Percentiles rank a stretch among this genome's conserved stretches.
Evolutionary conservation across 2,329 filamentous ascomycete species (phyloP).

Genomic region (Fusarium sp.): DNA sequence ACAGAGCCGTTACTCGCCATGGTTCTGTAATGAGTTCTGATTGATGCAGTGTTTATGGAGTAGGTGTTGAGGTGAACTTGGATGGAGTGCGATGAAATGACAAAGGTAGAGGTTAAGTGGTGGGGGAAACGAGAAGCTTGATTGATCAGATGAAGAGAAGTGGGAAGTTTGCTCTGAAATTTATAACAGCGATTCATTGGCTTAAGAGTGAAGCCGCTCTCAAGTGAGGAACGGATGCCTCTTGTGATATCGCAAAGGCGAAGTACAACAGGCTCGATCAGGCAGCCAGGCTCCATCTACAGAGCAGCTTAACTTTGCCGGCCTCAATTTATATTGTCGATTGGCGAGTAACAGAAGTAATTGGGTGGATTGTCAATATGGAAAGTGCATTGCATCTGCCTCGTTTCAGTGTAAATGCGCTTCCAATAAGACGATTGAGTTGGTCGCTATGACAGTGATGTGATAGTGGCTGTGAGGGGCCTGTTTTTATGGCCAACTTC

Average conservation of each 20-base stretch:
- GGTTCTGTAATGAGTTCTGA: background rate
- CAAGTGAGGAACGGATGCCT: background rate
- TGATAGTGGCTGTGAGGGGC: slow-evolving; percentile 25
- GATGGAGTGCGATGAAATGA: background rate
- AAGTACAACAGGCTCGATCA: slow-evolving; percentile 8
- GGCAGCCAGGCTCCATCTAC: background rate
- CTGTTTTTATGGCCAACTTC: slow-evolving; percentile 8
- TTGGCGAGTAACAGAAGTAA: background rate
- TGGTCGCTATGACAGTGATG: background rate
- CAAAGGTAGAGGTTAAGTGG: background rate
- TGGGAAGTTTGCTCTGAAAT: background rate
- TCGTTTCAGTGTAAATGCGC: background rate
- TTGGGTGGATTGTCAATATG: background rate
- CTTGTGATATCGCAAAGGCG: slow-evolving; percentile 19
- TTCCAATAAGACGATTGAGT: background rate
- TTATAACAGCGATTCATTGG: slow-evolving; percentile 10
- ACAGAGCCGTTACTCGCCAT: slow-evolving; percentile 1
- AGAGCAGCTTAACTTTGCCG: background rate
- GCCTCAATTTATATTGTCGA: background rate
- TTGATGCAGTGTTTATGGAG: background rate
- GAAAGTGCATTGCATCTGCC: slow-evolving; percentile 1
- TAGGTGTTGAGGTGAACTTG: background rate
- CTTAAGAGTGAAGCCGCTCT: background rate
- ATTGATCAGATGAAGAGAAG: background rate
- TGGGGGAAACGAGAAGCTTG: background rate